Evolutionary conservation across 805 yeast genomes (phyloP).

Genomic region (Candida ascalaphidarum): DNA sequence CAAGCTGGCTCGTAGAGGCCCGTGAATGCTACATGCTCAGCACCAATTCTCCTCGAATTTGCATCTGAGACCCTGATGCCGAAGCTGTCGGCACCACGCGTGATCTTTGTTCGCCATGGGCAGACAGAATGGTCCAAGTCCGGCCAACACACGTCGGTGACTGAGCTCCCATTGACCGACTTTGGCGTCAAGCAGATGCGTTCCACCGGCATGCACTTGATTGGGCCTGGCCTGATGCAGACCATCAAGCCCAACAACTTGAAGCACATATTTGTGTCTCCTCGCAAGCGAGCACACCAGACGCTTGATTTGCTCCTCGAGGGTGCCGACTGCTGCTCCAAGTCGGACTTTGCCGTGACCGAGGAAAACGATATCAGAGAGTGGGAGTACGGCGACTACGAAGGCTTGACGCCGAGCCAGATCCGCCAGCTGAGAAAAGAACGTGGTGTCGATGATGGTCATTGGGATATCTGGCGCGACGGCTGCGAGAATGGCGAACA

Average conservation of each 20-base stretch:
- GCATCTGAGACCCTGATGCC: no score
- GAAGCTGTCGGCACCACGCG: slow-evolving; percentile 47
- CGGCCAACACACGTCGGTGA: slow-evolving; percentile 84
- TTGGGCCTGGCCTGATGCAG: slow-evolving; percentile 43
- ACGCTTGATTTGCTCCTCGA: slow-evolving; percentile 62
- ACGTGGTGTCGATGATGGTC: slow-evolving; percentile 43
- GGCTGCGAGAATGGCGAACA: slow-evolving; percentile 92
- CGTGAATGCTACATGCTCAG: no score
- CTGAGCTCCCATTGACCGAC: slow-evolving; percentile 72
- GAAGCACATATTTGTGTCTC: slow-evolving; percentile 67
- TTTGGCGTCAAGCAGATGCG: slow-evolving; percentile 73
- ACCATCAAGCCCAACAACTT: slow-evolving; percentile 58
- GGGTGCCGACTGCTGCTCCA: slow-evolving; percentile 34
- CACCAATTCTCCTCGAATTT: no score
- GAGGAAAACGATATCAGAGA: slow-evolving; percentile 69
- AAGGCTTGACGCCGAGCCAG: slow-evolving; percentile 66
- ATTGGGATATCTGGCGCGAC: slow-evolving; percentile 85
- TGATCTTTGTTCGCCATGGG: slow-evolving; percentile 71
- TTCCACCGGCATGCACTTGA: slow-evolving; percentile 62
- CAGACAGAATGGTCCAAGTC: slow-evolving; percentile 95
- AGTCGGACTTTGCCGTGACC: slow-evolving; percentile 32
- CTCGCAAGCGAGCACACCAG: slow-evolving; percentile 69
- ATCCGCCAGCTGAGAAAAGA: slow-evolving; percentile 51
- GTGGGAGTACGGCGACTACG: slow-evolving; percentile 97
- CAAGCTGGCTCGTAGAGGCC: no score